Conservation (phyloP, 345 rosid genomes). For the Syzygium aromaticum region DNA sequence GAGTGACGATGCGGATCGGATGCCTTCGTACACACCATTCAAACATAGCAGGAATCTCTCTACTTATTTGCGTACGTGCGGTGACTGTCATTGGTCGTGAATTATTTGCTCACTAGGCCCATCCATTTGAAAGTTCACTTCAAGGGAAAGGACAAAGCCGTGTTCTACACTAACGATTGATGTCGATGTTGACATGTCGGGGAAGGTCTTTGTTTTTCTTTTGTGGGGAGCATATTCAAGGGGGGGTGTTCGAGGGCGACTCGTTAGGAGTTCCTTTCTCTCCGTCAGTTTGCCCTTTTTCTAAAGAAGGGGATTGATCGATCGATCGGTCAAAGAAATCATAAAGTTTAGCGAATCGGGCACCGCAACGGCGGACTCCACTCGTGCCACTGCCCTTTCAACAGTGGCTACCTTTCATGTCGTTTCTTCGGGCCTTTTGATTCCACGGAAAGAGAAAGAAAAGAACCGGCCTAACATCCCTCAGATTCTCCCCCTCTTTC, state of each 20-base stretch:
- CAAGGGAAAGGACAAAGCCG: not conserved
- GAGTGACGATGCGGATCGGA: not conserved
- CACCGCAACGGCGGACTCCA: not conserved
- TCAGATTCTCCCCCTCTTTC: not conserved
- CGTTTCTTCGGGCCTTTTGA: not conserved
- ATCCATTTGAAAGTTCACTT: not conserved
- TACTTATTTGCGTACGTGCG: not conserved
- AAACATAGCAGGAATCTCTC: not conserved
- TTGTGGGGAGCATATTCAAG: not conserved
- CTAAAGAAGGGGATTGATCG: not conserved
- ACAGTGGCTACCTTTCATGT: not conserved
- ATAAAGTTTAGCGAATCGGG: not conserved
- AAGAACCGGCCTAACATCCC: not conserved
- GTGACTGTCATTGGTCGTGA: not conserved
- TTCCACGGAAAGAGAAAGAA: not conserved
- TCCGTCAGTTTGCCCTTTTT: not conserved
- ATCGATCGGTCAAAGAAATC: not conserved
- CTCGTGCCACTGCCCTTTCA: not conserved
- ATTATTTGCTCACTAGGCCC: not conserved
- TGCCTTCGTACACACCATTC: not conserved
- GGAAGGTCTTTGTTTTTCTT: not conserved
- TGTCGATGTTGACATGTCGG: not conserved
- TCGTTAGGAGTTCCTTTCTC: not conserved
- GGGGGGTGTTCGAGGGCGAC: not conserved
- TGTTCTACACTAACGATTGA: not conserved